Percentiles rank a stretch among this genome's conserved stretches.
These are phyloP conservation scores for Cinnamomum chago DNA, from an alignment of 164 flowering plant genomes.

Conservation along the genomic window DNA sequence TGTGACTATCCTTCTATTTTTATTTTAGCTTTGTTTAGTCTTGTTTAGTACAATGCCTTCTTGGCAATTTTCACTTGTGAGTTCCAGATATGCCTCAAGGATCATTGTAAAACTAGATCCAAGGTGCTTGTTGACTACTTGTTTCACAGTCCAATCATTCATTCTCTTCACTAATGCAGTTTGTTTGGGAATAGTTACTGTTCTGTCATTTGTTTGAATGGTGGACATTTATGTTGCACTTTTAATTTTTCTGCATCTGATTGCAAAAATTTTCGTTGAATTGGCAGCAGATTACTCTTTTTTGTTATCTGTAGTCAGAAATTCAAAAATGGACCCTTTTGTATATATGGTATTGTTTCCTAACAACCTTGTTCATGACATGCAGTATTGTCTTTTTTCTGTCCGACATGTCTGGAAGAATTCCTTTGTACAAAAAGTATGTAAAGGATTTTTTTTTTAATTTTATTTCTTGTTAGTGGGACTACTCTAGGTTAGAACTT, in stretches of 20 bases:
- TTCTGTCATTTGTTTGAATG: not conserved
- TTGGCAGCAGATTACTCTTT: not conserved
- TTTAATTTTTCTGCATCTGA: not conserved
- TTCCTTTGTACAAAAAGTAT: conserved; percentile 91
- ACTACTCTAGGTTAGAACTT: not conserved
- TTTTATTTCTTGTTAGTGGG: not conserved
- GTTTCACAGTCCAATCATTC: too few relatives aligned
- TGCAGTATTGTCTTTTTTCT: conserved; percentile 86
- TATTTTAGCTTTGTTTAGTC: too few relatives aligned
- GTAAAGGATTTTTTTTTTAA: conserved; percentile 16
- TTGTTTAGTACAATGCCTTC: too few relatives aligned
- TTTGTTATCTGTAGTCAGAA: not conserved
- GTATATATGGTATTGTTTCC: not conserved
- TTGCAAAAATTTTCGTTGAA: not conserved
- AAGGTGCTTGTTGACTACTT: too few relatives aligned
- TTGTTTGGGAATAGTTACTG: not conserved
- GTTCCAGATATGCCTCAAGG: too few relatives aligned
- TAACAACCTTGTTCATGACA: conserved; percentile 14
- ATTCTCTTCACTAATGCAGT: not conserved
- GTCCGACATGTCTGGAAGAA: conserved; percentile 95
- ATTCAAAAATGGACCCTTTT: not conserved
- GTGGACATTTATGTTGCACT: not conserved
- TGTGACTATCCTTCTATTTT: too few relatives aligned
- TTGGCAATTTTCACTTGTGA: too few relatives aligned
- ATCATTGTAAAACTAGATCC: too few relatives aligned